phyloP scores from a whole-genome alignment of 1,284 basidiomycete genomes.

The Inonotus obliquus region DNA sequence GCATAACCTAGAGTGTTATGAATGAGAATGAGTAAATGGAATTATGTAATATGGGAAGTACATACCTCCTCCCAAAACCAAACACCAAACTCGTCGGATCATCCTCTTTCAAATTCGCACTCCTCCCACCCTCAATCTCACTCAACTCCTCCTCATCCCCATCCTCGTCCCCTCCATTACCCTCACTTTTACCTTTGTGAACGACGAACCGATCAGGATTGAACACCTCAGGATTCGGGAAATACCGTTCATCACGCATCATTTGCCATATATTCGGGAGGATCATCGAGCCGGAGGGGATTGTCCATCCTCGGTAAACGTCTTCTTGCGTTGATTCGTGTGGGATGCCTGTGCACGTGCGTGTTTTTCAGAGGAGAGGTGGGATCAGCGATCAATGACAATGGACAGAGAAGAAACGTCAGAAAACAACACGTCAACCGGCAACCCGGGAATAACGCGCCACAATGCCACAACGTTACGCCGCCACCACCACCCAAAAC shows the following conservation, averaged over 20 bases:
- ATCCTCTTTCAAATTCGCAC: not conserved
- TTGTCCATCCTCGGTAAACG: slow-evolving; percentile 9
- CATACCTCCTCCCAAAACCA: slow-evolving; percentile 15
- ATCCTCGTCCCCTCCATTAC: no score
- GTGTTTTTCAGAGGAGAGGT: not conserved
- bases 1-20: slow-evolving; percentile 13
- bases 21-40: no score
- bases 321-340: slow-evolving; percentile 11
- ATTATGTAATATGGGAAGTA: no score
- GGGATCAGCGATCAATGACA: not conserved
- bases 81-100: slow-evolving; percentile 11
- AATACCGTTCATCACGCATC: slow-evolving; percentile 20
- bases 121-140: not conserved
- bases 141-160: not conserved
- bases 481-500: no score
- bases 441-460: not conserved
- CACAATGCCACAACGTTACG: not conserved
- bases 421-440: not conserved
- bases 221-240: slow-evolving; percentile 18
- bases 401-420: not conserved
- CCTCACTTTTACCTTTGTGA: not conserved
- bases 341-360: slow-evolving; percentile 5
- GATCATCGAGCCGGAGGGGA: slow-evolving; percentile 15
- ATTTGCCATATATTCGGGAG: slow-evolving; percentile 20
- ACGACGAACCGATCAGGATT: slow-evolving; percentile 17